phyloP scores from a whole-genome alignment of 805 yeast species.

The Cyberlindnera saturnus region DNA sequence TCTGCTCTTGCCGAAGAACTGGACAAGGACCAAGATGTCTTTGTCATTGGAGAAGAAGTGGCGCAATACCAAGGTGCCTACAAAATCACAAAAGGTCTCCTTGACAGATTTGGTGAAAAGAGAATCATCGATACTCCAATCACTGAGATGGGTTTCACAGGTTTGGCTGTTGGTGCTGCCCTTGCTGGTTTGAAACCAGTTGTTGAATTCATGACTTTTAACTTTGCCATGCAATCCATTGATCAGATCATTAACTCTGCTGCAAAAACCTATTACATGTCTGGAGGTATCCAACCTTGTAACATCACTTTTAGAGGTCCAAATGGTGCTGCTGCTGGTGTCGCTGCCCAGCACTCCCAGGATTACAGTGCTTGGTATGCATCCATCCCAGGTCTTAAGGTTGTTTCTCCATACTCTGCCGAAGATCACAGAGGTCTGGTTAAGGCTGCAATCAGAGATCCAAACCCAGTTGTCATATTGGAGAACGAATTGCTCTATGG shows the following conservation, averaged over 20 bases:
- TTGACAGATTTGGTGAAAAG: slow-evolving; percentile 75
- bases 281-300: slow-evolving; percentile 98
- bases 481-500: slow-evolving; percentile 96
- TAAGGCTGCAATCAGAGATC: slow-evolving; percentile 97
- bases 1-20: slow-evolving; percentile 94
- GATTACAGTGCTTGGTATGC: slow-evolving; percentile 98
- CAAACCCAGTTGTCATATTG: slow-evolving; percentile 92
- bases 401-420: slow-evolving; percentile 88
- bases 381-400: slow-evolving; percentile 96
- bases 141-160: slow-evolving; percentile 99
- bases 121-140: slow-evolving; percentile 87
- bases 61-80: slow-evolving; percentile 99
- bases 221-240: slow-evolving; percentile 99
- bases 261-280: slow-evolving; percentile 98
- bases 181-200: slow-evolving; percentile 85
- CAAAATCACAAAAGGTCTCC: slow-evolving; percentile 90
- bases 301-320: slow-evolving; percentile 98
- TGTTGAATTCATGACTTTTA: slow-evolving; percentile 98
- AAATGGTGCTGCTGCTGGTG: slow-evolving; percentile 99
- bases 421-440: slow-evolving; percentile 94
- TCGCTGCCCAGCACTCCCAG: slow-evolving; percentile 99
- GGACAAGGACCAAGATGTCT: slow-evolving; percentile 91
- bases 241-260: slow-evolving; percentile 98
- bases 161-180: slow-evolving; percentile 81
- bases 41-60: slow-evolving; percentile 97